Evolutionary conservation across 177 flowering plant genomes (phyloP).

Genomic region (Tripterygium wilfordii): DNA sequence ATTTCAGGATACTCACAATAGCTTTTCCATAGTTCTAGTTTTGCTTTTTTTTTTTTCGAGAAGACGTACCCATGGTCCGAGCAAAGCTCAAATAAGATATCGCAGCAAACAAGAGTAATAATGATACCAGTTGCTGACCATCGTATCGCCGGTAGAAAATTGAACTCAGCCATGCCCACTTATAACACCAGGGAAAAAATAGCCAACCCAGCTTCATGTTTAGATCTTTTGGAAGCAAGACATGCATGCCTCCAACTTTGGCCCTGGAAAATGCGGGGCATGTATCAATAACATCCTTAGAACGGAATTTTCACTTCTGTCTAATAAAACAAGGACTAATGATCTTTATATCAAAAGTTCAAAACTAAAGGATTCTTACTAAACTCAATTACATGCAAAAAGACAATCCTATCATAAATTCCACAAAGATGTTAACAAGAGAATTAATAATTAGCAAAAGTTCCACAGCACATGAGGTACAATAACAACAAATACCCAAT

Average conservation of each 20-base stretch:
- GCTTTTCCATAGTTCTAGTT: conserved; percentile 9
- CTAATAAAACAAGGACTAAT: conserved; percentile 16
- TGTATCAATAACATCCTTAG: conserved; percentile 14
- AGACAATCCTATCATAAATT: no score
- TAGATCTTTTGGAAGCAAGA: conserved; percentile 33
- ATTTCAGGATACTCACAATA: conserved; percentile 11
- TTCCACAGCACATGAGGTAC: no score
- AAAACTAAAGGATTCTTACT: background rate
- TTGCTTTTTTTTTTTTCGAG: no score
- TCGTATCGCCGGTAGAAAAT: conserved; percentile 17
- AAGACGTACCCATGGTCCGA: conserved; percentile 16
- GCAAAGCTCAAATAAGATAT: conserved; percentile 22
- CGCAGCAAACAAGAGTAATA: conserved; percentile 4
- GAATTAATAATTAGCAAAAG: no score
- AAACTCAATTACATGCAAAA: no score
- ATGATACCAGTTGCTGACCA: conserved; percentile 5
- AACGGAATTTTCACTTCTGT: conserved; percentile 16
- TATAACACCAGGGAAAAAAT: conserved; percentile 20
- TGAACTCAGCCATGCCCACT: conserved; percentile 23
- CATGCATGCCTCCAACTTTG: conserved; percentile 28
- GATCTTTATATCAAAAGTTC: background rate
- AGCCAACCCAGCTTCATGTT: conserved; percentile 42
- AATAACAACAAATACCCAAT: no score
- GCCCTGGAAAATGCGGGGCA: conserved; percentile 33
- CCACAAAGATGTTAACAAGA: no score